Evolutionary conservation across 306 rosid species (phyloP), one percentile per base, ranked within the genome.

Genomic region (Oxytropis ochrocephala): DNA sequence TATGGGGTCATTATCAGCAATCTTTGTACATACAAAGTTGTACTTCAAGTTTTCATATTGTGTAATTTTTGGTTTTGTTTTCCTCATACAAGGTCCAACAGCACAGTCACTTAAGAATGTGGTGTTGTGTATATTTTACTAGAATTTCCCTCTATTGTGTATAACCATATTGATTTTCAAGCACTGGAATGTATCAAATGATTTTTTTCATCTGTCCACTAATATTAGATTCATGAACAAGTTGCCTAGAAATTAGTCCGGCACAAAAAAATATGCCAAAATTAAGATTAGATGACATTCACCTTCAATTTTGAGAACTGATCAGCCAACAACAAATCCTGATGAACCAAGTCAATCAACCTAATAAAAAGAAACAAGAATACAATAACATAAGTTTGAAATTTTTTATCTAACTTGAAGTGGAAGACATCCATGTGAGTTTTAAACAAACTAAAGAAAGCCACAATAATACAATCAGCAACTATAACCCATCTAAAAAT

Each of bases 261-360:
- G 52, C 53, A 38, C 29, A 24, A 61, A 64, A 33, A 64, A 49
- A 46, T 11, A 44, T 53, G 29, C 56, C 66, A 77, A 54, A 53
- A 69, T 54, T 33, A 77, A 64, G 72, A 58, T 71, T 27, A 1
- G 62, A 62, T 30, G 55, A 21, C 38, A 69, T 69, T 79, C 79
- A 94, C 99, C 97, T 91, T 89, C 79, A 88, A 72, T 67, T 89
- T 88, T 61, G 89, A 85, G 78, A 87, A 90, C 50, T 94, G 95
- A 75, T 89, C 95, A 75, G 92, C 97, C 87, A 94, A 80, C 77
- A 81, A 77, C 60, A 94, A 81, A 79, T 94, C 99, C 78, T 89
- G 90, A 80, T 89, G 96, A 51, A 94, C 82, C 89, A 81, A 63
- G 82, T 91, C 99, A 73, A 89, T 72, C 88, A 94, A 78, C 99